phyloP scores from a whole-genome alignment of 225 moss, liverwort and hornwort species.

The Ulota crispa region DNA sequence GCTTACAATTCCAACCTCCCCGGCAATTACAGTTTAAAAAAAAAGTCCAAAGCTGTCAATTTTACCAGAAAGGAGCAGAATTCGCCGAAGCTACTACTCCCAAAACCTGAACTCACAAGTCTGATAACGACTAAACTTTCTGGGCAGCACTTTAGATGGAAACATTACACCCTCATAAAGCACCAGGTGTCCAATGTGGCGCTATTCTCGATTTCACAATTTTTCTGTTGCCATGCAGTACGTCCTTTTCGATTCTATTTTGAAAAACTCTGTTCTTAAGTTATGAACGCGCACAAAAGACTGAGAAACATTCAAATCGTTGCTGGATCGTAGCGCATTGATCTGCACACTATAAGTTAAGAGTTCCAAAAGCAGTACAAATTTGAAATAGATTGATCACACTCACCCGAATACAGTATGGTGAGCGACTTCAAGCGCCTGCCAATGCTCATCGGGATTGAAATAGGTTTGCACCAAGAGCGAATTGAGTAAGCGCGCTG shows the following conservation, averaged over 20 bases:
- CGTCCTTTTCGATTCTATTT: not conserved
- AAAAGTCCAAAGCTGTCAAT: not conserved
- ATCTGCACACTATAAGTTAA: not conserved
- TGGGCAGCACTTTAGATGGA: not conserved
- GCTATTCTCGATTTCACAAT: not conserved
- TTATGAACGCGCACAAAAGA: not conserved
- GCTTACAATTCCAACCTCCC: conserved; percentile 10
- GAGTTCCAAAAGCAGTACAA: not conserved
- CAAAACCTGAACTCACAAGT: not conserved
- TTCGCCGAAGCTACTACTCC: not conserved
- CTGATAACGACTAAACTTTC: not conserved
- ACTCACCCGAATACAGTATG: conserved; percentile 78
- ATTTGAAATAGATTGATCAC: not conserved
- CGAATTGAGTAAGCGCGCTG: conserved; percentile 70
- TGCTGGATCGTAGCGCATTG: not conserved
- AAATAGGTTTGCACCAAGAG: conserved; percentile 91
- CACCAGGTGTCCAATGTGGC: not conserved
- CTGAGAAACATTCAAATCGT: not conserved
- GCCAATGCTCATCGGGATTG: conserved; percentile 99
- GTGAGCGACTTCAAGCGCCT: conserved; percentile 89
- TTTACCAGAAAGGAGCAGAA: not conserved
- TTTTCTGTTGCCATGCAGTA: not conserved
- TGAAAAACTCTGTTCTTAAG: not conserved
- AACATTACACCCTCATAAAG: not conserved
- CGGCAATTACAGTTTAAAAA: not conserved